Conservation (phyloP, 139 green algal genomes). For the Chlamydomonas applanata region DNA sequence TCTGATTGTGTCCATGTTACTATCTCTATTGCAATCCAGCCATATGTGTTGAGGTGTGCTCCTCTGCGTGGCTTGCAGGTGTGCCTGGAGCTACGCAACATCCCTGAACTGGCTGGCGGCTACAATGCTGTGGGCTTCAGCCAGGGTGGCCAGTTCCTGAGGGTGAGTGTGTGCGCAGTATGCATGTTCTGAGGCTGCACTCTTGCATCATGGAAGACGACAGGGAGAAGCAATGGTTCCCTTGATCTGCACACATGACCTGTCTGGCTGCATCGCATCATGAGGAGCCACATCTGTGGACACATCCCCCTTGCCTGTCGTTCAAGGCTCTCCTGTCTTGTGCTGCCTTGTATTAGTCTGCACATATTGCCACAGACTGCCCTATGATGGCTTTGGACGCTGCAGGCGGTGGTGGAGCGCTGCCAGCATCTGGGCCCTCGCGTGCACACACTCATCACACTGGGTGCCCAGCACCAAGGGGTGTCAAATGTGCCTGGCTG, state of each 20-base stretch:
- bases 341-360: no score
- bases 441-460: conserved; percentile 73
- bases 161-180: conserved; percentile 45
- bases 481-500: conserved; percentile 76
- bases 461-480: conserved; percentile 83
- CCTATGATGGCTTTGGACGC: no score
- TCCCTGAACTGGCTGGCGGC: conserved; percentile 59
- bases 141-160: conserved; percentile 86
- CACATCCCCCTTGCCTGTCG: no score
- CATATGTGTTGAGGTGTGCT: neutral
- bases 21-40: no score
- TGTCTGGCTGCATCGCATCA: no score
- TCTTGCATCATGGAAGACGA: neutral
- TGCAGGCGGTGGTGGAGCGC: conserved; percentile 71
- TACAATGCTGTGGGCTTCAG: conserved; percentile 87
- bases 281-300: no score
- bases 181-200: neutral
- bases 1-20: no score
- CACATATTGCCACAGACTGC: no score
- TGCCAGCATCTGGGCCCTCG: conserved; percentile 68
- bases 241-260: no score
- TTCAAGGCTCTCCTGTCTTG: no score
- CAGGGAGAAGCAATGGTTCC: no score
- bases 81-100: conserved; percentile 57
- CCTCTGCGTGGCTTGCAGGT: conserved; percentile 54